phyloP scores from a whole-genome alignment of 164 flowering plant species.

The Cinnamomum chago region DNA sequence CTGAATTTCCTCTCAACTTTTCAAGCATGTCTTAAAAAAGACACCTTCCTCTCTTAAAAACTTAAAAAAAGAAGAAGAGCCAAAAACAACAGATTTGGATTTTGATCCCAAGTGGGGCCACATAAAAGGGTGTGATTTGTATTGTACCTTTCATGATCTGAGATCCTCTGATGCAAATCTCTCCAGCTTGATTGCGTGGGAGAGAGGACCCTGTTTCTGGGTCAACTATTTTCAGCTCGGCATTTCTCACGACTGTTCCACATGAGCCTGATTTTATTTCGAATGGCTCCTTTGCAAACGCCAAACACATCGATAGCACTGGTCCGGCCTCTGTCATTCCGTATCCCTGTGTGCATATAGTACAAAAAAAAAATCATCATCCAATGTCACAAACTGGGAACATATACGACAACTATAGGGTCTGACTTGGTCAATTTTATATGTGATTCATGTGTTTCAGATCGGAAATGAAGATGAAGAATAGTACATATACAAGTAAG shows the following conservation, averaged over 20 bases:
- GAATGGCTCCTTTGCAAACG: slow-evolving; percentile 86
- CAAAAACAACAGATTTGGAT: too few relatives aligned
- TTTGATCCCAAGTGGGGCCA: too few relatives aligned
- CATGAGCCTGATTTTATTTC: slow-evolving; percentile 84
- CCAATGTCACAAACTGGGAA: too few relatives aligned
- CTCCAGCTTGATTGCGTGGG: slow-evolving; percentile 78
- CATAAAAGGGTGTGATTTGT: neutral
- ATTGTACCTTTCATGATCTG: slow-evolving; percentile 95
- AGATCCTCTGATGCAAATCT: slow-evolving; percentile 85
- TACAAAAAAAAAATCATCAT: neutral
- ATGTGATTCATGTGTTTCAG: too few relatives aligned
- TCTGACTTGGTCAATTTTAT: too few relatives aligned
- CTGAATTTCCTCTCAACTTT: neutral
- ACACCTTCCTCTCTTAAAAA: neutral
- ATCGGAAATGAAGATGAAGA: too few relatives aligned
- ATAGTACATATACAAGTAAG: too few relatives aligned
- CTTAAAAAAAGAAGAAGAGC: too few relatives aligned
- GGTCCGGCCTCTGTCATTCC: slow-evolving; percentile 99
- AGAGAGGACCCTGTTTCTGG: slow-evolving; percentile 62
- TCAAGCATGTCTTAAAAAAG: neutral
- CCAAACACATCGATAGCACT: slow-evolving; percentile 79
- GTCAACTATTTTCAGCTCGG: slow-evolving; percentile 83
- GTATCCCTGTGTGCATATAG: slow-evolving; percentile 53
- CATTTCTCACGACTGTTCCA: slow-evolving; percentile 88
- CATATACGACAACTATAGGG: too few relatives aligned